Percentiles rank a stretch among this genome's conserved stretches.
phyloP scores from a whole-genome alignment of 2,329 filamentous ascomycete genomes.

The Trichoderma semiorbis region DNA sequence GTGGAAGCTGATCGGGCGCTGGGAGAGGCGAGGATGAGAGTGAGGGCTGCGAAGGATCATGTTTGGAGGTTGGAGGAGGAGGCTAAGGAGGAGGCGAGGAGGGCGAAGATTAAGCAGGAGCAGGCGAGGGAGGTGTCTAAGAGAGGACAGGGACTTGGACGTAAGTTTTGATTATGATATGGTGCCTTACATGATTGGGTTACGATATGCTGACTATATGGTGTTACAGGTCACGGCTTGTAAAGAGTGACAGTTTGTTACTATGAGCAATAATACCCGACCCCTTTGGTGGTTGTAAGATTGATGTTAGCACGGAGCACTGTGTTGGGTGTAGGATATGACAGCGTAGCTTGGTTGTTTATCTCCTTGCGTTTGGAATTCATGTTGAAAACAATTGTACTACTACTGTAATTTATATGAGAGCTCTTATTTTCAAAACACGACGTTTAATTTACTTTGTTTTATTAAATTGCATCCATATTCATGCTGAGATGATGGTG shows the following conservation, averaged over 20 bases:
- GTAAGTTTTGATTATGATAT: constrained; percentile 34
- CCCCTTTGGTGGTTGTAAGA: neutral
- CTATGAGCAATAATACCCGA: neutral
- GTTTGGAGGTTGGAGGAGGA: constrained; percentile 62
- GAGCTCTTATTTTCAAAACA: neutral
- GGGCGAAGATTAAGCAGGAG: constrained; percentile 65
- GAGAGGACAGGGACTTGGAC: constrained; percentile 65
- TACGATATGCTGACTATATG: neutral
- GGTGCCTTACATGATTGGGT: neutral
- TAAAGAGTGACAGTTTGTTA: neutral
- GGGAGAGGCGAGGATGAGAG: constrained; percentile 53
- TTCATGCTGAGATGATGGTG: neutral
- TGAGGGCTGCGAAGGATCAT: constrained; percentile 61
- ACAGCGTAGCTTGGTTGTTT: neutral
- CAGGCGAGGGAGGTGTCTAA: constrained; percentile 64
- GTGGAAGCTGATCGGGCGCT: constrained; percentile 62
- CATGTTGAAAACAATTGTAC: neutral
- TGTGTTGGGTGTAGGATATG: neutral
- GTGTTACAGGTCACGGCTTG: constrained; percentile 1
- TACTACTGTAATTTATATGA: neutral
- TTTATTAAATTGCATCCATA: neutral
- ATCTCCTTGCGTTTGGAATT: neutral
- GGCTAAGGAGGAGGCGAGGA: constrained; percentile 60
- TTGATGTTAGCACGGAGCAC: neutral
- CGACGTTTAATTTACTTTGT: neutral